Conservation (phyloP, 169 alveolate species). For the Plasmodium vinckei region DNA sequence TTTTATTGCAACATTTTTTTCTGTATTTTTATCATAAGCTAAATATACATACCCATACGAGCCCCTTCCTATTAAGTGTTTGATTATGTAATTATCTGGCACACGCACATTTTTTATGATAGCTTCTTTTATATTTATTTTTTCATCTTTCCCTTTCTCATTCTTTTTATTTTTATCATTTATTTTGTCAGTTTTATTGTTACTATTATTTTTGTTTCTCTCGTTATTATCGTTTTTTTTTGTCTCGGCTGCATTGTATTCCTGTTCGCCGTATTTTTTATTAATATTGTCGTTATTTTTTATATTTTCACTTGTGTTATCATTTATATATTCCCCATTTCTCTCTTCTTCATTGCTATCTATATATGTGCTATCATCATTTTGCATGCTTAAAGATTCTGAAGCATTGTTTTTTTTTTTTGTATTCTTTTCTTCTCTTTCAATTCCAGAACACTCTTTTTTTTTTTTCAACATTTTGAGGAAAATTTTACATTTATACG, state of each 20-base stretch:
- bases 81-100: constrained; percentile 90
- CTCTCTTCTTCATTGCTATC: constrained; percentile 11
- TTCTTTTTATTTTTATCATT: not conserved
- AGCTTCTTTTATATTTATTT: constrained; percentile 67
- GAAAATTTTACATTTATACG: not conserved
- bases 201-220: not conserved
- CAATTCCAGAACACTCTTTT: constrained; percentile 18
- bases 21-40: constrained; percentile 88
- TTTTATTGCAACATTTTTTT: constrained; percentile 95
- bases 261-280: not conserved
- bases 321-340: not conserved
- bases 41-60: constrained; percentile 94
- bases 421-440: constrained; percentile 23
- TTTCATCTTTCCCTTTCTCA: constrained; percentile 21
- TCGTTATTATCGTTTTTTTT: not conserved
- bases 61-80: constrained; percentile 93
- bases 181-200: not conserved
- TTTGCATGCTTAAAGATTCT: constrained; percentile 13
- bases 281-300: not conserved
- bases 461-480: constrained; percentile 46
- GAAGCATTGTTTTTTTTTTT: constrained; percentile 19
- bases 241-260: not conserved
- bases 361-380: constrained; percentile 5
- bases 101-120: constrained; percentile 69
- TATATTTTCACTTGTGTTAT: constrained; percentile 2